These are phyloP conservation scores for Penicillium bialowiezense DNA, from an alignment of 495 filamentous ascomycete species.

Conservation along the genomic window DNA sequence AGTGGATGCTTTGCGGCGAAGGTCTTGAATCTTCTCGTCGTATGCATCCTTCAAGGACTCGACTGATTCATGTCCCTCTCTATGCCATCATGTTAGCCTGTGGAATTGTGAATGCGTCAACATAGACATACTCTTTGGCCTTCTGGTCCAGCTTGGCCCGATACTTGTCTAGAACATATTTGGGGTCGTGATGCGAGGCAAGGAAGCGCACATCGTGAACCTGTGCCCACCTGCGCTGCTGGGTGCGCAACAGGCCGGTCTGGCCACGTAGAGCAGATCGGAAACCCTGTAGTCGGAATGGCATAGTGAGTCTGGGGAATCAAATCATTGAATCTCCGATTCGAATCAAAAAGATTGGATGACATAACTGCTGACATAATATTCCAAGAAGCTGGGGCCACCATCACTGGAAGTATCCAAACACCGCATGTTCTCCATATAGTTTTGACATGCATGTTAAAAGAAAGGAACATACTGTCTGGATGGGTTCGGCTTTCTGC, in stretches of 20 bases:
- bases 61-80: slow-evolving; percentile 70
- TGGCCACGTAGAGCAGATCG: slow-evolving; percentile 28
- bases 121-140: slow-evolving; percentile 63
- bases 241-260: slow-evolving; percentile 27
- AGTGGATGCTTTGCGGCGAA: slow-evolving; percentile 60
- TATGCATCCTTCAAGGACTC: slow-evolving; percentile 79
- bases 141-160: slow-evolving; percentile 80
- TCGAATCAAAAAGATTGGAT: slow-evolving; percentile 3
- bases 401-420: too few species aligned
- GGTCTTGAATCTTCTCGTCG: slow-evolving; percentile 69
- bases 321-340: neutral
- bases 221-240: slow-evolving; percentile 83
- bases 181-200: slow-evolving; percentile 60
- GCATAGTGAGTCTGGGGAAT: slow-evolving; percentile 22
- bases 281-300: slow-evolving; percentile 30
- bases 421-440: too few species aligned
- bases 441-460: too few species aligned
- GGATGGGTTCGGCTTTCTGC: too few species aligned
- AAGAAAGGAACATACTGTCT: too few species aligned
- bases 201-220: slow-evolving; percentile 92
- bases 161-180: slow-evolving; percentile 78
- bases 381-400: too few species aligned
- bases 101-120: too few species aligned
- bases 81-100: slow-evolving; percentile 17
- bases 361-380: slow-evolving; percentile 5